A percentile compares a stretch with the other conserved stretches of the same genome.
phyloP scores from a whole-genome alignment of 495 filamentous ascomycete genomes.

The Xylaria scruposa region DNA sequence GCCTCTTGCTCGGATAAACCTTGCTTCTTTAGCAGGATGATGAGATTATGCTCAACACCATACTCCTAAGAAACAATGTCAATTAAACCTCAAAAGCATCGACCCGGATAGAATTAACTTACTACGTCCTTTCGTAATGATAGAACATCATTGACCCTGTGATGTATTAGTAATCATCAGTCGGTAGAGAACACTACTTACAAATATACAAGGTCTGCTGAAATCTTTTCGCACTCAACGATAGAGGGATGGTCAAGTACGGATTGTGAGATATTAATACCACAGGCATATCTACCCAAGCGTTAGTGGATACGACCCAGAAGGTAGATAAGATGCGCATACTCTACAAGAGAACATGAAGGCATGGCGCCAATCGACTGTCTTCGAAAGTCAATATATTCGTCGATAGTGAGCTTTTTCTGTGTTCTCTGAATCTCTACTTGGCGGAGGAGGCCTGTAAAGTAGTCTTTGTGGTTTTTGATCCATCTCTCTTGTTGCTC shows the following conservation, averaged over 20 bases:
- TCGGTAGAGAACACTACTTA: background rate
- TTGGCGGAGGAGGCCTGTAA: constrained; percentile 8
- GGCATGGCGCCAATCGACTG: constrained; percentile 15
- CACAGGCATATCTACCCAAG: background rate
- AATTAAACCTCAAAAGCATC: background rate
- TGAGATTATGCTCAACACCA: constrained; percentile 19
- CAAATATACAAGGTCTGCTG: constrained; percentile 19
- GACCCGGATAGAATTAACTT: background rate
- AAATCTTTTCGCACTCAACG: background rate
- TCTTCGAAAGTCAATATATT: constrained; percentile 18
- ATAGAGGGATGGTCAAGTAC: constrained; percentile 16
- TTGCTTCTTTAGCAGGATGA: background rate
- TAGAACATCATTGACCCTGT: constrained; percentile 20
- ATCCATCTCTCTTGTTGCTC: constrained; percentile 8
- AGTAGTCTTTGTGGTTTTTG: constrained; percentile 14
- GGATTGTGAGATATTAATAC: constrained; percentile 8
- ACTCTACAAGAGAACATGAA: constrained; percentile 14
- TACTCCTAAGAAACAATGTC: background rate
- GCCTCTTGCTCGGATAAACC: constrained; percentile 9
- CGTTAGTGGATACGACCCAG: background rate
- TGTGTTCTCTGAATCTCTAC: constrained; percentile 15
- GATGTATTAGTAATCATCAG: background rate
- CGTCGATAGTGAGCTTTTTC: constrained; percentile 4
- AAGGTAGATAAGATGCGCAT: background rate
- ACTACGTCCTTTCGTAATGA: constrained; percentile 20